phyloP scores from a whole-genome alignment of 139 green algal species.

The Micractinium sp. region DNA sequence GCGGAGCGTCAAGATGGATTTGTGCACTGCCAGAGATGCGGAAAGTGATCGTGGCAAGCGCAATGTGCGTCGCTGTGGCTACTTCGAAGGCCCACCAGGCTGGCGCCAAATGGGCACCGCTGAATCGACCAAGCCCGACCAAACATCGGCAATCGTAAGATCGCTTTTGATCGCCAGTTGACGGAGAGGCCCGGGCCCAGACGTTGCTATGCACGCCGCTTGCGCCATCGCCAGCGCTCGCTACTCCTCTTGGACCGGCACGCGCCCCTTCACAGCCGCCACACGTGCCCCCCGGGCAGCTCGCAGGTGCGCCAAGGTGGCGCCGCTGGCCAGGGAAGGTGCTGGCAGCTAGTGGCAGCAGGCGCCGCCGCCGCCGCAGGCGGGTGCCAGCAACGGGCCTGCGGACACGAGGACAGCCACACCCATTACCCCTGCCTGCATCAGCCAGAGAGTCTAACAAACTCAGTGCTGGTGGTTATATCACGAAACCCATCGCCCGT shows the following conservation, averaged over 20 bases:
- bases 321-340: background rate
- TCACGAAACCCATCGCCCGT: background rate
- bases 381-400: background rate
- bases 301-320: background rate
- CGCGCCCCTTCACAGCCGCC: constrained; percentile 7
- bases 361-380: background rate
- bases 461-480: too few relatives aligned
- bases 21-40: too few relatives aligned
- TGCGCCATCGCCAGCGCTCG: background rate
- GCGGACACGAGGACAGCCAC: background rate
- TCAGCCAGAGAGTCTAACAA: background rate
- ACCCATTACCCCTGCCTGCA: background rate
- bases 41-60: too few relatives aligned
- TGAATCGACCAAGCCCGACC: background rate
- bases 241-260: background rate
- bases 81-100: background rate
- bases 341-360: background rate
- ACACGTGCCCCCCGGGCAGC: background rate
- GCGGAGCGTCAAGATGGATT: too few relatives aligned
- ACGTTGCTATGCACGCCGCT: too few relatives aligned
- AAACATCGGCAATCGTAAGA: background rate
- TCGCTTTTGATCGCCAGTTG: too few relatives aligned
- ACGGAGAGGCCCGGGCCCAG: background rate
- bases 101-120: background rate
- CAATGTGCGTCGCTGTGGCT: background rate